Conservation (phyloP, 1,139 yeast species). For the Scheffersomyces parashehatae region DNA sequence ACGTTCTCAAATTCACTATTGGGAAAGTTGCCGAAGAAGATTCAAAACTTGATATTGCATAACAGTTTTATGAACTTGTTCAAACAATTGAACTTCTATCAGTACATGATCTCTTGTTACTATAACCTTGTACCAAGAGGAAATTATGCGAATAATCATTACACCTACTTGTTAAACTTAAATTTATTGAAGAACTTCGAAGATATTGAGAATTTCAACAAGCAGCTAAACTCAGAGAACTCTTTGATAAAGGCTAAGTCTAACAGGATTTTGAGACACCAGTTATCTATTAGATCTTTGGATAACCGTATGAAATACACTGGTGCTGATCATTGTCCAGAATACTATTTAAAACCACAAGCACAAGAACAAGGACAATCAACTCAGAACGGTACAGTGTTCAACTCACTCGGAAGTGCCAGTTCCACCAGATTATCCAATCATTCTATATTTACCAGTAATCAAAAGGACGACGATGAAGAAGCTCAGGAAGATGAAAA, state of each 20-base stretch:
- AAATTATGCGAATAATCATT: constrained; percentile 37
- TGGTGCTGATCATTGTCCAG: not conserved
- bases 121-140: constrained; percentile 35
- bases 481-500: constrained; percentile 8
- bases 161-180: constrained; percentile 34
- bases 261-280: constrained; percentile 32
- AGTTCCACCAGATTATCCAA: constrained; percentile 13
- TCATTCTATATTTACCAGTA: constrained; percentile 14
- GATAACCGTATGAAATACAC: not conserved
- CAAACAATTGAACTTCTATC: constrained; percentile 36
- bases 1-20: constrained; percentile 23
- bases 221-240: constrained; percentile 31
- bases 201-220: constrained; percentile 30
- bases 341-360: not conserved
- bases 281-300: constrained; percentile 34
- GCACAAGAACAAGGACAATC: not conserved
- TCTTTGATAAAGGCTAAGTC: constrained; percentile 33
- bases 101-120: constrained; percentile 46
- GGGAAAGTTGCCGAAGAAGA: constrained; percentile 34
- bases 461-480: constrained; percentile 16
- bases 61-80: constrained; percentile 34
- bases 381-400: too few species aligned
- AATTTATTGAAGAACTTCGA: constrained; percentile 45
- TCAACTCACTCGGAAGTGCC: constrained; percentile 13
- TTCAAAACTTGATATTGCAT: constrained; percentile 38